Percentiles rank a stretch among this genome's conserved stretches.
These are phyloP conservation scores for Plantago major DNA, from an alignment of 257 asterid species.

Conservation along the genomic window DNA sequence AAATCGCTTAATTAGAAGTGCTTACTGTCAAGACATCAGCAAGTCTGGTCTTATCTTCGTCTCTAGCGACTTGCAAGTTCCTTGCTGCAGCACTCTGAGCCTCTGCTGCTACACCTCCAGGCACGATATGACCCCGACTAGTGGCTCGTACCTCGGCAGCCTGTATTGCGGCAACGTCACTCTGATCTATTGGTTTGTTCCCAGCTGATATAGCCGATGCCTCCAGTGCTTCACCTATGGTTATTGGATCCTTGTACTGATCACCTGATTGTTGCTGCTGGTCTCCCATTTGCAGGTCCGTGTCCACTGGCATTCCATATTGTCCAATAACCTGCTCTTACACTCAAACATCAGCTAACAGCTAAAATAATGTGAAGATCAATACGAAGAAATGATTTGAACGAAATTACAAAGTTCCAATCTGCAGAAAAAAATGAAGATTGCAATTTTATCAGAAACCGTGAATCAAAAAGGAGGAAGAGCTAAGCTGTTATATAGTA, in stretches of 20 bases:
- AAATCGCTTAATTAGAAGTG: too few relatives aligned
- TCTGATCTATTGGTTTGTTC: constrained; percentile 41
- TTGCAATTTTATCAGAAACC: too few relatives aligned
- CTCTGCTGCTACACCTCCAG: constrained; percentile 46
- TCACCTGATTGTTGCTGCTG: constrained; percentile 1
- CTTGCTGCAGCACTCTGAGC: constrained; percentile 42
- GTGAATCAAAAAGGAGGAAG: too few relatives aligned
- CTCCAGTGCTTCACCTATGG: constrained; percentile 73
- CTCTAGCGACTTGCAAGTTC: constrained; percentile 21
- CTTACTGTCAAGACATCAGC: constrained; percentile 40
- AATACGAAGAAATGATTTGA: too few relatives aligned
- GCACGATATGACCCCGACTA: constrained; percentile 37
- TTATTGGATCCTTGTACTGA: constrained; percentile 26
- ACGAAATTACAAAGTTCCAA: too few relatives aligned
- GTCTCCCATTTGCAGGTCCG: constrained; percentile 5
- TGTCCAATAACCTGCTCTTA: constrained; percentile 40
- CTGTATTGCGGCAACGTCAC: constrained; percentile 64
- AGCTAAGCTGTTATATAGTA: too few relatives aligned
- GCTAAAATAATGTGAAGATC: too few relatives aligned
- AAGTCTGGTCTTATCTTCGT: constrained; percentile 42
- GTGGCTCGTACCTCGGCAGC: constrained; percentile 62
- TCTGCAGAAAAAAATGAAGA: too few relatives aligned
- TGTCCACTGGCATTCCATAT: constrained; percentile 22
- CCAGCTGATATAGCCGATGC: constrained; percentile 46
- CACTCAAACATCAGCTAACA: too few relatives aligned